Evolutionary conservation across 306 rosid genomes (phyloP), one percentile per base, ranked within the genome.

Genomic region (Acacia confusa): DNA sequence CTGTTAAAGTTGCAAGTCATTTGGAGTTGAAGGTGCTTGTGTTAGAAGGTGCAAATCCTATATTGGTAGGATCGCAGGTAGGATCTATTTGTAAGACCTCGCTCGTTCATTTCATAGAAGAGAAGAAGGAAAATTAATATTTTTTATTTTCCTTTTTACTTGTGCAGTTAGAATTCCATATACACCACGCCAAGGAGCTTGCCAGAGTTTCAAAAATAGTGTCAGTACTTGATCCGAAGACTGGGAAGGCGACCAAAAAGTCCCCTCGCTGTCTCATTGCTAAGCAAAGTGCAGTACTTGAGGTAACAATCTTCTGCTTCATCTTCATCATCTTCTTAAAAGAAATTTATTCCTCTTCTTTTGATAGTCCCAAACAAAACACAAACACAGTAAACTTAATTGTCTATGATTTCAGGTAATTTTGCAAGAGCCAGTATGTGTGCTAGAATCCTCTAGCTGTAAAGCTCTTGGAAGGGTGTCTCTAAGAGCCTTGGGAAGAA

Each of bases 21-120:
- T 88, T 95, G 89, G 99, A 92, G 83, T 80, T 95, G 87, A 93
- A 89, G 85, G 84, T 95, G 82, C 93, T 95, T 79, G 84, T 91
- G 70, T 89, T 95, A 93, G 99, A 95, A 69, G 84, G 92, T 30
- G 83, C 96, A 25, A 91, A 87, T 70, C 98, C 98, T 28, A 83
- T 95, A 75, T 83, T 95, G 78, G 78, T 92, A 47, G 99, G 99
- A 10, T 87, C 98, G 52, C 98, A 92, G 98, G 99, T 95, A 40
- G 72, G 86, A 74, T 57, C 83, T 72, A 58, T 34, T 10, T 14
- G 10, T 57, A 44, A 25, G 9, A 47, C 82, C 76, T 83, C 20
- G 9, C 68, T 9, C 40, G 16, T 68, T 68, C 25, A 34, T 52
- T 79, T 44, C 2, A 24, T 3, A 22, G 7, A 76, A 61, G 22